phyloP scores from a whole-genome alignment of 768 basidiomycete species.

The Agrocybe praecox region DNA sequence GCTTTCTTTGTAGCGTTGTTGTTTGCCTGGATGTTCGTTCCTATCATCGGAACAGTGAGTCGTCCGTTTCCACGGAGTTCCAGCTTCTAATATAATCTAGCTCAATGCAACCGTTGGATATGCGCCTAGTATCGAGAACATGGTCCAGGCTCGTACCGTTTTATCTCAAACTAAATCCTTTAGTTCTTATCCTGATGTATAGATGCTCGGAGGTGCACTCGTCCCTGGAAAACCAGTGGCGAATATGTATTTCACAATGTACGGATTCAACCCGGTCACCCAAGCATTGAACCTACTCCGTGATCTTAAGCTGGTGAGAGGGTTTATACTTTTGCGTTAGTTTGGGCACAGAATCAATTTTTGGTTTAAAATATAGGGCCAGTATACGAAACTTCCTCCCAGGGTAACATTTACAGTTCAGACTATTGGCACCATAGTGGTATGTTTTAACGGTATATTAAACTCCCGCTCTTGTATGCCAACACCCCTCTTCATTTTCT shows the following conservation, averaged over 20 bases:
- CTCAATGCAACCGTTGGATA: constrained; percentile 9
- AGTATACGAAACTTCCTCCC: constrained; percentile 59
- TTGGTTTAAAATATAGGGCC: constrained; percentile 19
- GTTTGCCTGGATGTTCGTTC: constrained; percentile 45
- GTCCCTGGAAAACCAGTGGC: constrained; percentile 49
- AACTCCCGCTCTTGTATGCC: too few relatives aligned
- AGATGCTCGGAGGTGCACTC: constrained; percentile 51
- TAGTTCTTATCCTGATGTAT: background rate
- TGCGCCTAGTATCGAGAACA: constrained; percentile 15
- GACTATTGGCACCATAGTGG: constrained; percentile 52
- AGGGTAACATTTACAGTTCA: constrained; percentile 60
- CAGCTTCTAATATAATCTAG: background rate
- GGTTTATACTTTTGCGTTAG: background rate
- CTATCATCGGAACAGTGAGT: constrained; percentile 48
- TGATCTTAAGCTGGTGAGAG: constrained; percentile 53
- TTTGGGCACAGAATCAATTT: too few relatives aligned
- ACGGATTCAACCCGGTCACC: constrained; percentile 45
- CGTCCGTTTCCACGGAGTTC: background rate
- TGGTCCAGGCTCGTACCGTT: constrained; percentile 30
- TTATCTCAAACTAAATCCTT: too few relatives aligned
- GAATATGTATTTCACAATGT: constrained; percentile 47
- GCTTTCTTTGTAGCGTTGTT: constrained; percentile 43
- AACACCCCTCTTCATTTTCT: too few relatives aligned
- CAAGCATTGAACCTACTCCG: constrained; percentile 52
- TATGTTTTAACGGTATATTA: too few relatives aligned